Percentiles rank a stretch among this genome's conserved stretches.
phyloP scores from a whole-genome alignment of 2,329 filamentous ascomycete genomes.

The Aureobasidium sp. region DNA sequence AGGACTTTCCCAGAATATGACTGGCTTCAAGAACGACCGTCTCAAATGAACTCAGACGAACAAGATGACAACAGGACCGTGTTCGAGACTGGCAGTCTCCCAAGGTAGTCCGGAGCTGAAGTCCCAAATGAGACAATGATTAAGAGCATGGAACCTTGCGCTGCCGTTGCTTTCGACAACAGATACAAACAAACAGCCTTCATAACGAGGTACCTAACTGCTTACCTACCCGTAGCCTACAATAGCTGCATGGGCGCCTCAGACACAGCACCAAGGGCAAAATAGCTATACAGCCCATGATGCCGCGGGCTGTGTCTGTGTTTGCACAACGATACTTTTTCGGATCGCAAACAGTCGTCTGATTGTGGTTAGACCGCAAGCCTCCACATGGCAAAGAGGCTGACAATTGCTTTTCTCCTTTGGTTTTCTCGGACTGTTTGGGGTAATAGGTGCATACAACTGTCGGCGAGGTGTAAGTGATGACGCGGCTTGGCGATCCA shows the following conservation, averaged over 20 bases:
- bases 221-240: not conserved
- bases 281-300: not conserved
- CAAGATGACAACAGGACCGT: not conserved
- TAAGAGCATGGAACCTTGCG: not conserved
- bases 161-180: not conserved
- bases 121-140: not conserved
- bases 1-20: not conserved
- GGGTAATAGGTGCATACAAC: not conserved
- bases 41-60: not conserved
- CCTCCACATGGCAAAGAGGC: not conserved
- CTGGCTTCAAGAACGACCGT: not conserved
- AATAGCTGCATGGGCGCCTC: not conserved
- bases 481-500: not conserved
- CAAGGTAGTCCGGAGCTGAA: not conserved
- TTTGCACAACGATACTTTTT: not conserved
- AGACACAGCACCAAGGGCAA: not conserved
- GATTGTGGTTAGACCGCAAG: not conserved
- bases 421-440: not conserved
- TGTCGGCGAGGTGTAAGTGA: not conserved
- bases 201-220: not conserved
- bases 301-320: not conserved
- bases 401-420: not conserved
- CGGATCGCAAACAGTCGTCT: not conserved
- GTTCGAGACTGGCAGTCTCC: not conserved
- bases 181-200: slow-evolving; percentile 2